Conservation (phyloP, 495 filamentous ascomycete genomes). For the Entonaema liquescens region DNA sequence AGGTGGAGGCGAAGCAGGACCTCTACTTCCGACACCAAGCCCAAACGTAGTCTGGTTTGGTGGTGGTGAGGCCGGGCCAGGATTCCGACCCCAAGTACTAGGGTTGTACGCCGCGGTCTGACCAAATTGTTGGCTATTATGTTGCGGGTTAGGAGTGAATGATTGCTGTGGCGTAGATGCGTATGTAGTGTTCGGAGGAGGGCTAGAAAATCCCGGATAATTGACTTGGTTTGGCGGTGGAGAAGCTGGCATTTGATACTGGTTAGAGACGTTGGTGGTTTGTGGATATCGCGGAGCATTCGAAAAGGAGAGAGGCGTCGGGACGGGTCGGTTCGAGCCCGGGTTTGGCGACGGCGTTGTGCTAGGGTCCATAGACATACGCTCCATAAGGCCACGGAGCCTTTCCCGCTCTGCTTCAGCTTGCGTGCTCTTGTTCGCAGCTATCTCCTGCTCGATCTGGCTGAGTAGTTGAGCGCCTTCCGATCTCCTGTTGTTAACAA, state of each 20-base stretch:
- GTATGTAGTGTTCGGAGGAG: slow-evolving; percentile 41
- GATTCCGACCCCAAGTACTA: slow-evolving; percentile 58
- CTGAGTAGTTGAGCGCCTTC: slow-evolving; percentile 89
- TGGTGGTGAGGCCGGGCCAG: slow-evolving; percentile 59
- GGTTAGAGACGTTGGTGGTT: slow-evolving; percentile 54
- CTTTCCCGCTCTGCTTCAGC: slow-evolving; percentile 88
- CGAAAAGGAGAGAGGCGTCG: slow-evolving; percentile 53
- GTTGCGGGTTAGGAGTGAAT: slow-evolving; percentile 39
- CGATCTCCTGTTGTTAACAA: slow-evolving; percentile 91
- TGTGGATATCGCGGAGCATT: slow-evolving; percentile 56
- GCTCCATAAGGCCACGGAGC: slow-evolving; percentile 89
- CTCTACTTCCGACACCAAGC: slow-evolving; percentile 53
- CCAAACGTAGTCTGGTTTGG: slow-evolving; percentile 56
- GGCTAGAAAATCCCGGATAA: slow-evolving; percentile 45
- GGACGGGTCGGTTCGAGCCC: slow-evolving; percentile 57
- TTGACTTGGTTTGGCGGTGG: slow-evolving; percentile 59
- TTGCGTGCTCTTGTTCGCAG: slow-evolving; percentile 71
- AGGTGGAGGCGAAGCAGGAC: slow-evolving; percentile 63
- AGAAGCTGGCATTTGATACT: slow-evolving; percentile 62
- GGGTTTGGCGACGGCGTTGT: slow-evolving; percentile 59
- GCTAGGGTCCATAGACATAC: slow-evolving; percentile 79
- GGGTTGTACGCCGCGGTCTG: slow-evolving; percentile 57
- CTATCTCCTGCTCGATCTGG: slow-evolving; percentile 84
- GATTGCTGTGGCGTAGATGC: slow-evolving; percentile 38
- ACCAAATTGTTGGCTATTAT: slow-evolving; percentile 49